Percentiles rank a stretch among this genome's conserved stretches.
Conservation (phyloP, 2,329 filamentous ascomycete genomes). For the Reticulascus tulasneorum region DNA sequence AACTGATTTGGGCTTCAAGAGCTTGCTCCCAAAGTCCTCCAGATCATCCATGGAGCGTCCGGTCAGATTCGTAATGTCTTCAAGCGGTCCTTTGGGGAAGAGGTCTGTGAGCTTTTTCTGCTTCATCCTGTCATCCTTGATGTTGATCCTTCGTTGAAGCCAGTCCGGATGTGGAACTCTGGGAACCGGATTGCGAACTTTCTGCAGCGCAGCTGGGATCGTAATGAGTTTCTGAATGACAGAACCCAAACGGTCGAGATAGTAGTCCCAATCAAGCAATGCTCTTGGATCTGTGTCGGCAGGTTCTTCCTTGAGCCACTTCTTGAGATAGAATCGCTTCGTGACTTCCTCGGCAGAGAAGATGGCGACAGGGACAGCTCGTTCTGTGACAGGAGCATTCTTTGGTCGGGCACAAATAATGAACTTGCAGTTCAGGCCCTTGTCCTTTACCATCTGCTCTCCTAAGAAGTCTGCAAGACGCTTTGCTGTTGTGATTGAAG, state of each 20-base stretch:
- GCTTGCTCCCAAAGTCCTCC: conserved; percentile 73
- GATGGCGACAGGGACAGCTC: conserved; percentile 91
- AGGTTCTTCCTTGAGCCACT: conserved; percentile 94
- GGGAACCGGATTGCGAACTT: conserved; percentile 90
- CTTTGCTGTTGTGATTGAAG: conserved; percentile 96
- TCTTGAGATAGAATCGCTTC: conserved; percentile 84
- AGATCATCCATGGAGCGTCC: conserved; percentile 60
- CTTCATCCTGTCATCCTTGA: conserved; percentile 96
- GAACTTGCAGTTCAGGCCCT: conserved; percentile 98
- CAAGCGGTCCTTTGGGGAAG: conserved; percentile 70
- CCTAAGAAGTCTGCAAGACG: conserved; percentile 93
- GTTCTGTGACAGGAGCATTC: conserved; percentile 88
- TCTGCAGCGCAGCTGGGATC: conserved; percentile 93
- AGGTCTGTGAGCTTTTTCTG: conserved; percentile 98
- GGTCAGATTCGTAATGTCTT: conserved; percentile 66
- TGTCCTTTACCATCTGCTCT: conserved; percentile 99
- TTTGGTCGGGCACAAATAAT: conserved; percentile 89
- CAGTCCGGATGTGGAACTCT: conserved; percentile 93
- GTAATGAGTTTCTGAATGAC: conserved; percentile 99
- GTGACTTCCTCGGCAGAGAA: conserved; percentile 89
- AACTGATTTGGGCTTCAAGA: conserved; percentile 62
- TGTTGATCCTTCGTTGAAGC: conserved; percentile 88
- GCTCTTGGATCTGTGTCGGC: conserved; percentile 84
- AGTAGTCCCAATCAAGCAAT: conserved; percentile 96
- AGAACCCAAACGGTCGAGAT: conserved; percentile 89